A percentile compares a stretch with the other conserved stretches of the same genome.
Conservation (phyloP, 164 flowering plant species). For the Kalanchoe fedtschenkoi region DNA sequence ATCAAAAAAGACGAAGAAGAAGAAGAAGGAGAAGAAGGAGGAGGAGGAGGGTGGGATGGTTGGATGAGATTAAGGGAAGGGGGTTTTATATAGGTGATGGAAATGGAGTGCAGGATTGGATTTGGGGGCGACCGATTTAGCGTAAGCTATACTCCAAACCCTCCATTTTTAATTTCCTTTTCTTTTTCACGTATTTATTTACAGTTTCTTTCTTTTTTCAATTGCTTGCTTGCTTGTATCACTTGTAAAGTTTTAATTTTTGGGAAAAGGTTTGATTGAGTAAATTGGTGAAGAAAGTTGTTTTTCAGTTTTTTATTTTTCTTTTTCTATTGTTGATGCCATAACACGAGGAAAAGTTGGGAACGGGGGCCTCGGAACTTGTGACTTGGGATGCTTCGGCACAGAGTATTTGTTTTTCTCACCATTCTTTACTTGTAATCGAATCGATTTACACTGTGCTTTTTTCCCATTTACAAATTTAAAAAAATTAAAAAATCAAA, state of each 20-base stretch:
- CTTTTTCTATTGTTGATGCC: neutral
- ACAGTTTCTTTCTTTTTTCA: too few relatives aligned
- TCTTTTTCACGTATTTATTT: too few relatives aligned
- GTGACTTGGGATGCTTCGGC: neutral
- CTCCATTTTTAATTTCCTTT: neutral
- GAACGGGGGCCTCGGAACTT: neutral
- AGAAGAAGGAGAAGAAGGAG: too few relatives aligned
- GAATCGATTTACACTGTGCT: neutral
- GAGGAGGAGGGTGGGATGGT: too few relatives aligned
- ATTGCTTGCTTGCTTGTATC: too few relatives aligned
- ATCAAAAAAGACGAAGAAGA: too few relatives aligned
- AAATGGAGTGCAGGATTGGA: constrained; percentile 3
- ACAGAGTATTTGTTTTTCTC: too few relatives aligned
- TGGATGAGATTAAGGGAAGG: neutral
- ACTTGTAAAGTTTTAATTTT: neutral
- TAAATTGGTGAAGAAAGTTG: neutral
- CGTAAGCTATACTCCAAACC: neutral
- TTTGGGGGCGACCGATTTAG: neutral
- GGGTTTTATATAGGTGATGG: neutral
- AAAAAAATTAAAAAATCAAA: too few relatives aligned
- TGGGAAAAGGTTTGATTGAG: neutral
- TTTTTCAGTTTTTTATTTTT: neutral
- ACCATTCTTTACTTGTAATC: neutral
- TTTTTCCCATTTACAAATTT: neutral
- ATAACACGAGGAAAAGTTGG: neutral